A percentile compares a stretch with the other conserved stretches of the same genome.
phyloP scores from a whole-genome alignment of 768 basidiomycete genomes.

The Lactarius deliciosus region DNA sequence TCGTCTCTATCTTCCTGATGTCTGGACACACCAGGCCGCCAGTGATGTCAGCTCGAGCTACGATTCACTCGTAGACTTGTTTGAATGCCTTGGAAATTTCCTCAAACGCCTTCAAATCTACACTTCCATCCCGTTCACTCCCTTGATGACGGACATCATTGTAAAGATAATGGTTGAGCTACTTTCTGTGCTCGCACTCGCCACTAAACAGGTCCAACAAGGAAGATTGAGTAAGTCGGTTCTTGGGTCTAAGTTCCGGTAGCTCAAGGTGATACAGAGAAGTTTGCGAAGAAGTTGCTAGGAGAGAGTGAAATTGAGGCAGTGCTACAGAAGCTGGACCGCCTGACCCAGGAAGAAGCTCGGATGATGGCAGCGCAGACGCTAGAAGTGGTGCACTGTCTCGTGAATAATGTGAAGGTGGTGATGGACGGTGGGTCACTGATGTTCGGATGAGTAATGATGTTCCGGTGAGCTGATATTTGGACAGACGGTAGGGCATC shows the following conservation, averaged over 20 bases:
- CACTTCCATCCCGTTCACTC: too few relatives aligned
- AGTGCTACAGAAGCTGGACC: neutral
- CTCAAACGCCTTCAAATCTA: neutral
- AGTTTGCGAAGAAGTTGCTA: neutral
- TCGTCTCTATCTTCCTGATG: neutral
- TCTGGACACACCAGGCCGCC: too few relatives aligned
- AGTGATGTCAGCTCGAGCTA: too few relatives aligned
- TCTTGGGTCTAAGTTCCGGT: neutral
- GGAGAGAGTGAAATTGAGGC: neutral
- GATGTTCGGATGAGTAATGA: neutral
- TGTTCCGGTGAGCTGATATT: neutral
- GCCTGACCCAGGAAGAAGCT: neutral
- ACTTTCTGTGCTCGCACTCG: neutral
- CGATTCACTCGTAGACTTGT: neutral
- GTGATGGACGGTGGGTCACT: neutral
- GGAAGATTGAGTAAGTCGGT: neutral
- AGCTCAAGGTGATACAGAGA: neutral
- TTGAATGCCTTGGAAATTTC: neutral
- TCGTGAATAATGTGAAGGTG: slow-evolving; percentile 2
- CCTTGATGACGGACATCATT: neutral
- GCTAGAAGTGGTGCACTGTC: neutral
- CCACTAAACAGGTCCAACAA: slow-evolving; percentile 3
- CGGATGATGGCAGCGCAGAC: neutral
- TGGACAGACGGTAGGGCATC: neutral
- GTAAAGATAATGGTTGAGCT: slow-evolving; percentile 1